phyloP scores from a whole-genome alignment of 495 filamentous ascomycete species.

The Penicillium ucsense region DNA sequence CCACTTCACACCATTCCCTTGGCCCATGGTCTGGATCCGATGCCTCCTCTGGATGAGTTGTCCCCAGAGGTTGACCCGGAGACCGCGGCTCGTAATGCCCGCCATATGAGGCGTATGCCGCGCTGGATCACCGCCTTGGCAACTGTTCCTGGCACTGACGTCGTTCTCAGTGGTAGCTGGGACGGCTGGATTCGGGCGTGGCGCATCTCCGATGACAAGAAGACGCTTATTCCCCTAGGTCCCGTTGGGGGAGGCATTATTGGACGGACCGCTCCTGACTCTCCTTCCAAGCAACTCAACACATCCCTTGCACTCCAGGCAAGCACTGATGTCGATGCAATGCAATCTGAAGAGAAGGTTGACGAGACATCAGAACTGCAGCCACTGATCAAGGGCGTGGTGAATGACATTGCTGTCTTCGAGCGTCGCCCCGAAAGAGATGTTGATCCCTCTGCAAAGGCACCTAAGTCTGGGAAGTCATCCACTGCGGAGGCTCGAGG shows the following conservation, averaged over 20 bases:
- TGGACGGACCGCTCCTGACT: slow-evolving; percentile 15
- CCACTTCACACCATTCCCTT: slow-evolving; percentile 68
- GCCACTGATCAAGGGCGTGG: slow-evolving; percentile 54
- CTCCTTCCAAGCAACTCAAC: slow-evolving; percentile 30
- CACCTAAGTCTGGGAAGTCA: slow-evolving; percentile 50
- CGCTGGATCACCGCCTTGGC: slow-evolving; percentile 85
- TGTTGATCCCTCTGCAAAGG: slow-evolving; percentile 16
- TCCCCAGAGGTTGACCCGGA: slow-evolving; percentile 58
- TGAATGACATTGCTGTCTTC: slow-evolving; percentile 80
- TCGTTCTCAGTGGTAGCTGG: slow-evolving; percentile 86
- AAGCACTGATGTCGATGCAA: slow-evolving; percentile 12
- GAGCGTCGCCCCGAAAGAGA: slow-evolving; percentile 44
- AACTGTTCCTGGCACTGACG: slow-evolving; percentile 76
- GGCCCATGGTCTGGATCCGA: slow-evolving; percentile 72
- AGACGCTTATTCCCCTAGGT: slow-evolving; percentile 61
- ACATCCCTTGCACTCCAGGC: slow-evolving; percentile 22
- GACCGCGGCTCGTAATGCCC: slow-evolving; percentile 46
- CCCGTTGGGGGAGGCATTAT: slow-evolving; percentile 41
- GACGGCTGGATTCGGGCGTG: slow-evolving; percentile 84
- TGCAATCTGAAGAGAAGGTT: slow-evolving; percentile 13
- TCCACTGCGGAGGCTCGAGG: slow-evolving; percentile 41
- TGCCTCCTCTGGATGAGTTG: slow-evolving; percentile 53
- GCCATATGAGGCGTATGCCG: slow-evolving; percentile 40
- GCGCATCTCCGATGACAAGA: slow-evolving; percentile 74
- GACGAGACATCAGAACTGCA: slow-evolving; percentile 12